Evolutionary conservation across 768 basidiomycete genomes (phyloP).

Genomic region (Russula abietina): DNA sequence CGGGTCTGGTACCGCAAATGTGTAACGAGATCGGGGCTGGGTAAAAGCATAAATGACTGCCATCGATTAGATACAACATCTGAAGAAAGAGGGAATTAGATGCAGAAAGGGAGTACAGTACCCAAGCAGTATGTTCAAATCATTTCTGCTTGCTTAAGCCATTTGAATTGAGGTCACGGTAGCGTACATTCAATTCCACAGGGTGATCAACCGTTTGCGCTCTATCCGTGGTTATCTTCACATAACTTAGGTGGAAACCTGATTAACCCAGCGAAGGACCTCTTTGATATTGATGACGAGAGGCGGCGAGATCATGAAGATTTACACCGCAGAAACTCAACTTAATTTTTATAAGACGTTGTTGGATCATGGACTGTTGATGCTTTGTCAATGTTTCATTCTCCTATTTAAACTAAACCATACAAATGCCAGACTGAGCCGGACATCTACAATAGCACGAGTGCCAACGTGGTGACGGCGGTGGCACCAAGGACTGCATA

Average conservation of each 20-base stretch:
- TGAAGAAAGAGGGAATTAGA: no score
- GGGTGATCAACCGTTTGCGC: no score
- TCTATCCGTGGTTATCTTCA: background rate
- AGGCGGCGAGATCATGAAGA: background rate
- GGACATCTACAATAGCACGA: constrained; percentile 45
- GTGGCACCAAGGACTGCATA: constrained; percentile 82
- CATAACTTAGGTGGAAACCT: background rate
- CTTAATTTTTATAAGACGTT: background rate
- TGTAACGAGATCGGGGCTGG: no score
- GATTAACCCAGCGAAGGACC: background rate
- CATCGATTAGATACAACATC: no score
- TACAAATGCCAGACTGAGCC: background rate
- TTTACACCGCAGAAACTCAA: background rate
- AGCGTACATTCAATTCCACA: no score
- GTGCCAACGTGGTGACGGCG: constrained; percentile 63
- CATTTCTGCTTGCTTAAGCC: no score
- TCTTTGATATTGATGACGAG: background rate
- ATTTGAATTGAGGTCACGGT: no score
- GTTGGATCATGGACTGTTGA: background rate
- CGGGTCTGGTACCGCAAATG: no score
- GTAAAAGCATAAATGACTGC: background rate
- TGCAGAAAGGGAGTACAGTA: no score
- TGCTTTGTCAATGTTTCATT: background rate
- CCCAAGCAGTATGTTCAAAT: no score
- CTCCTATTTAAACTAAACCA: background rate